Percentiles rank a stretch among this genome's conserved stretches.
Conservation (phyloP, 2,329 filamentous ascomycete species). For the Botrytis galanthina region DNA sequence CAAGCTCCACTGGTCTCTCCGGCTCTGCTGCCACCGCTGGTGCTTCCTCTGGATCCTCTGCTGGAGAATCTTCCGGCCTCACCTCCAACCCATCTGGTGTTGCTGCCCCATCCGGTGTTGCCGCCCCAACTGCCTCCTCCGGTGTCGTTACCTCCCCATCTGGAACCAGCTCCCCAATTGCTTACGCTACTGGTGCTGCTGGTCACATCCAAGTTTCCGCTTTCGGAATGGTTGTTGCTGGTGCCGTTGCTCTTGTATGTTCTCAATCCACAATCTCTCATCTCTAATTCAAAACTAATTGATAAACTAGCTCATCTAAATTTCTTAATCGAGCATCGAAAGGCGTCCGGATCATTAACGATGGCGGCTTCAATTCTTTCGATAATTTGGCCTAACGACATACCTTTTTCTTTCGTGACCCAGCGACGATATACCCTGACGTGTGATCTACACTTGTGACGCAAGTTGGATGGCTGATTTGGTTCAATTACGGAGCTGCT, state of each 20-base stretch:
- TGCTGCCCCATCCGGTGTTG: slow-evolving; percentile 25
- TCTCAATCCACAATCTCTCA: neutral
- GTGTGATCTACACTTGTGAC: slow-evolving; percentile 30
- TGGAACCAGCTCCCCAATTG: slow-evolving; percentile 34
- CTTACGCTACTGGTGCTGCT: slow-evolving; percentile 35
- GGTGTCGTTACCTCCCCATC: slow-evolving; percentile 28
- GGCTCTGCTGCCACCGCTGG: slow-evolving; percentile 29
- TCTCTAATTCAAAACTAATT: slow-evolving; percentile 24
- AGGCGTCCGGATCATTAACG: slow-evolving; percentile 25
- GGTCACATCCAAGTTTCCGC: slow-evolving; percentile 35
- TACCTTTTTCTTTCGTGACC: slow-evolving; percentile 28
- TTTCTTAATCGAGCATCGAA: slow-evolving; percentile 28
- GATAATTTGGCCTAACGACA: slow-evolving; percentile 31
- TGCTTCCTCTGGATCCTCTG: slow-evolving; percentile 19
- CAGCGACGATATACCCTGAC: slow-evolving; percentile 28
- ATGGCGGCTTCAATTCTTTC: slow-evolving; percentile 24
- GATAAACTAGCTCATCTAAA: slow-evolving; percentile 34
- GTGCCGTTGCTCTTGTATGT: slow-evolving; percentile 39
- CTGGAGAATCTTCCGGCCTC: neutral
- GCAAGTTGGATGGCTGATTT: slow-evolving; percentile 21
- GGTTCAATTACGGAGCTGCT: slow-evolving; percentile 16
- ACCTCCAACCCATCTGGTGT: slow-evolving; percentile 22
- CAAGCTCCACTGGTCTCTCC: slow-evolving; percentile 21
- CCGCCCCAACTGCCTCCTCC: slow-evolving; percentile 26
- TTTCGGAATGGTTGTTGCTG: slow-evolving; percentile 37